Base-by-base conservation (phyloP, 1,139 yeast genomes). In the Saccharomyces hybrid region DNA sequence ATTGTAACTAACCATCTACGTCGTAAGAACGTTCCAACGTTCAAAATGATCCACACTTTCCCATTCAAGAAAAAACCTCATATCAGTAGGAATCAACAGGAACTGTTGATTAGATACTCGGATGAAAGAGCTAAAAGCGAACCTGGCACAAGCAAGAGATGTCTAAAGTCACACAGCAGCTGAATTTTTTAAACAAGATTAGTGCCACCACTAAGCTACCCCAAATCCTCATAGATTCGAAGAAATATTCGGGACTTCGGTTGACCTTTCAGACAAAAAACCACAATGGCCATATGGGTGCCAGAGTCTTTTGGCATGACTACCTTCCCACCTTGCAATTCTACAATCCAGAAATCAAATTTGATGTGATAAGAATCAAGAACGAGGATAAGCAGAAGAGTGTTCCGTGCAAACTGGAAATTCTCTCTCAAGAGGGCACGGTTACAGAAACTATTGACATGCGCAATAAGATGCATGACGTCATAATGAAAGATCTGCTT, bases 311-410 rank as follows among this genome's bases (percentile, higher is more conserved):
- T 71, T 87, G 95, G 95, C 81, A 80, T 64, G 73, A 76, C 52
- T 79, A 82, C 70, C 75, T 89, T 56, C 96, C 95, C 19, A 82
- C 89, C 13, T 75, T 90, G 57, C 86, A 83, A 68, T 90, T 87
- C 71, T 91, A 88, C 73, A 90, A 90, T 70, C 93, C 93, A 31
- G 74, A 75, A 47, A 67, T 87, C 34, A 78, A 81, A 38, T 82
- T 88, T 56, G 76, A 80, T 29, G 86, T 89, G 48, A 73, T 78
- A 28, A 76, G 88, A 60, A 75, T 85, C 48, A 72, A 73, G 34
- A 77, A 81, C 54, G 70, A 69, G 8, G 28, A 72, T 71, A 50
- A 73, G 38, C 61, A 58, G 11, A 53, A 48, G 6, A 57, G 58
- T 8, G 66, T 66, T 19, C 72, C 72, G 13, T 68, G 71, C 48